phyloP scores from a whole-genome alignment of 345 rosid species.

The Populus ilicifolia region DNA sequence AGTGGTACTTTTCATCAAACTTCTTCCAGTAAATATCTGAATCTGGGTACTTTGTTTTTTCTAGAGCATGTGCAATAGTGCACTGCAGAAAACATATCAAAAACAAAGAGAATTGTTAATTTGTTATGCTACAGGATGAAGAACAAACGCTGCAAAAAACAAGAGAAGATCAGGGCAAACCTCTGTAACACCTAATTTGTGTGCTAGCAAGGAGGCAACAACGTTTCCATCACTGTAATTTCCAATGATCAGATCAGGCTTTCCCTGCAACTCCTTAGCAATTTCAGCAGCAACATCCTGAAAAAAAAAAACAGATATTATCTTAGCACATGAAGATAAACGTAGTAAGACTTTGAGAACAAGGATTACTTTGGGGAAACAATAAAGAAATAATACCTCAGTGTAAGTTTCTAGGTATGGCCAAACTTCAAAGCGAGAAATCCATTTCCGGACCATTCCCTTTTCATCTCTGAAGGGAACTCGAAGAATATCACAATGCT shows the following conservation, averaged over 20 bases:
- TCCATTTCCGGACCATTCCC: conserved; percentile 83
- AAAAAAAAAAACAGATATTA: neutral
- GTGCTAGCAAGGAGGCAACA: conserved; percentile 84
- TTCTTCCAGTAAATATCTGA: conserved; percentile 94
- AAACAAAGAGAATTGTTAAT: neutral
- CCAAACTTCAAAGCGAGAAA: conserved; percentile 96
- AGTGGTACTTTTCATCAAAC: conserved; percentile 88
- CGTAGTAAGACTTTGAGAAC: neutral
- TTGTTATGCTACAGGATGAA: neutral
- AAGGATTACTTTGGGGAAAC: neutral
- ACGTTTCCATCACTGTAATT: conserved; percentile 96
- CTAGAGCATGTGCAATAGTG: conserved; percentile 94
- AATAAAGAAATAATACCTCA: conserved; percentile 44
- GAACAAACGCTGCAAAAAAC: neutral
- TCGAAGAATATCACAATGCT: conserved; percentile 79
- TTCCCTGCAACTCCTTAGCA: conserved; percentile 74
- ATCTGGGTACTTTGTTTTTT: conserved; percentile 92
- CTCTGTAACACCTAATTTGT: conserved; percentile 90
- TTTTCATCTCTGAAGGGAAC: conserved; percentile 78
- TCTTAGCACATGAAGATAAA: neutral
- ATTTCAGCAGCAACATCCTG: conserved; percentile 85
- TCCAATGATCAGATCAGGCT: conserved; percentile 89
- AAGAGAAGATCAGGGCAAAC: conserved; percentile 27
- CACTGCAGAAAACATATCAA: too few species aligned
- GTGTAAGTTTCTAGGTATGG: conserved; percentile 87